Conservation (phyloP, 208 protist species). For the Naegleria lovaniensis region DNA sequence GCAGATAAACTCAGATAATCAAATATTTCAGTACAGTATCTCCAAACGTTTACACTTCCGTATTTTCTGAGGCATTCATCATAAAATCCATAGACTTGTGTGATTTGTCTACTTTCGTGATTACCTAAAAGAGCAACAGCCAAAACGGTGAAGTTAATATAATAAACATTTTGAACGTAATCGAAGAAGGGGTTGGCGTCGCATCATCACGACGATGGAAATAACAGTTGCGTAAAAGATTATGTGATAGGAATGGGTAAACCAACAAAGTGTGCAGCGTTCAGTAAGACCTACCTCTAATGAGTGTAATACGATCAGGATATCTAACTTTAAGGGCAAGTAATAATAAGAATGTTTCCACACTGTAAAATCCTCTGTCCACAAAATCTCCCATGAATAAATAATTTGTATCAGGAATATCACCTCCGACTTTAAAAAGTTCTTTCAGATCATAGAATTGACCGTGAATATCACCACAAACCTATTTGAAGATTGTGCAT, state of each 20-base stretch:
- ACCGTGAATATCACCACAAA: slow-evolving; percentile 86
- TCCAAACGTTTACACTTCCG: slow-evolving; percentile 98
- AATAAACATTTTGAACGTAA: background rate
- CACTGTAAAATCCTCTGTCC: slow-evolving; percentile 94
- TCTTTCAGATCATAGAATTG: slow-evolving; percentile 94
- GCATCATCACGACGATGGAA: background rate
- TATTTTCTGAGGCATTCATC: slow-evolving; percentile 99
- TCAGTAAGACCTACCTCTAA: slow-evolving; percentile 86
- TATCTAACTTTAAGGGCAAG: slow-evolving; percentile 95
- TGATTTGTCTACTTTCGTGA: slow-evolving; percentile 83
- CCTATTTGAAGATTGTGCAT: slow-evolving; percentile 11
- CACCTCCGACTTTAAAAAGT: slow-evolving; percentile 90
- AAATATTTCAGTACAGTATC: slow-evolving; percentile 99
- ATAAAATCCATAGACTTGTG: slow-evolving; percentile 98
- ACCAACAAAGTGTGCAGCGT: slow-evolving; percentile 44
- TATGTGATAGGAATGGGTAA: background rate
- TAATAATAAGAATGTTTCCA: slow-evolving; percentile 95
- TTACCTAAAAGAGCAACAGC: background rate
- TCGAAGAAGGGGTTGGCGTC: background rate
- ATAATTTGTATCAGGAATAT: slow-evolving; percentile 92
- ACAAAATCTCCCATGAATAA: slow-evolving; percentile 97
- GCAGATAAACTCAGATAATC: slow-evolving; percentile 96
- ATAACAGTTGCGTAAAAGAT: background rate
- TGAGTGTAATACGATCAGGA: slow-evolving; percentile 83
- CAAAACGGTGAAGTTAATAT: background rate